phyloP scores from a whole-genome alignment of 345 rosid genomes.

The Cardamine chenopodiifolia region DNA sequence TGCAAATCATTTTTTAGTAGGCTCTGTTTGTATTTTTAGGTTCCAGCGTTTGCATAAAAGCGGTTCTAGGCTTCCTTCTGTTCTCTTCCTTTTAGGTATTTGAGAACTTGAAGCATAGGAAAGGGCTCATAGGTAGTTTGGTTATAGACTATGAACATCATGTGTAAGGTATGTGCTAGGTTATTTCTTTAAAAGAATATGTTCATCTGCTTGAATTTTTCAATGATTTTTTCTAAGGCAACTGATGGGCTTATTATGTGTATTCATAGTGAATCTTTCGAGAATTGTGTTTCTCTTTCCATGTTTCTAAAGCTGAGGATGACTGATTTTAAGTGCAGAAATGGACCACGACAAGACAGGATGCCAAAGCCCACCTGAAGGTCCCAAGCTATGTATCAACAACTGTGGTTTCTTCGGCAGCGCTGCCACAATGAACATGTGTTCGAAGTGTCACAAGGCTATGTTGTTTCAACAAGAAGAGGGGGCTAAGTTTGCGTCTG shows the following conservation, averaged over 20 bases:
- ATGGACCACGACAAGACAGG: conserved; percentile 95
- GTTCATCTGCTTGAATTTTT: not conserved
- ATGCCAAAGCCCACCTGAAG: conserved; percentile 88
- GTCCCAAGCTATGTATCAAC: conserved; percentile 74
- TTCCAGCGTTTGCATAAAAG: not conserved
- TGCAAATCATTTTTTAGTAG: conserved; percentile 6
- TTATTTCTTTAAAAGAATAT: conserved; percentile 2
- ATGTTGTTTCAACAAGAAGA: conserved; percentile 71
- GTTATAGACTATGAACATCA: conserved; percentile 10
- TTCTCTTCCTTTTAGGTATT: not conserved
- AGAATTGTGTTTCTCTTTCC: not conserved
- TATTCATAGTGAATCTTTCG: not conserved
- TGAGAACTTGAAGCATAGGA: conserved; percentile 1
- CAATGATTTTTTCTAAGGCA: not conserved
- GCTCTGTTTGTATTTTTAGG: conserved; percentile 4
- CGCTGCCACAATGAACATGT: conserved; percentile 91
- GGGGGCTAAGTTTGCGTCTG: conserved; percentile 65
- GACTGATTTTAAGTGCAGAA: conserved; percentile 40
- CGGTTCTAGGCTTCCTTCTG: not conserved
- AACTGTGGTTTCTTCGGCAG: conserved; percentile 96
- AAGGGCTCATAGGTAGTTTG: not conserved
- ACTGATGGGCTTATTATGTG: not conserved
- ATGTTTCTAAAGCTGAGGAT: not conserved
- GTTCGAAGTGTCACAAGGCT: conserved; percentile 94
- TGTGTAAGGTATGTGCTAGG: not conserved